These are phyloP conservation scores for Russula olivacea DNA, from an alignment of 768 basidiomycete genomes.

Conservation along the genomic window DNA sequence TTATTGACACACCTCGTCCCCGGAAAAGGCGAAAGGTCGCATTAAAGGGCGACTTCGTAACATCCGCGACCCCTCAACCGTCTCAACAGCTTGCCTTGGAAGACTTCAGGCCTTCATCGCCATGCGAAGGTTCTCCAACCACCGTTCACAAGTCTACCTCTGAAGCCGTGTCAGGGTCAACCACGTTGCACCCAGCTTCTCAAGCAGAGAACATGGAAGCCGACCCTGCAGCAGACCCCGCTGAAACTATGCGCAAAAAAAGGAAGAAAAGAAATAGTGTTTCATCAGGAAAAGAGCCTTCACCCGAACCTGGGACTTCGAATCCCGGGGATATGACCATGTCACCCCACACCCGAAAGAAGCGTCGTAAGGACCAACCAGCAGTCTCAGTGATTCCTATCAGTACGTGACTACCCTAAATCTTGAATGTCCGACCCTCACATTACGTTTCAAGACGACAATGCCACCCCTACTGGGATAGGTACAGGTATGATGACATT, in stretches of 20 bases:
- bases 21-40: slow-evolving; percentile 18
- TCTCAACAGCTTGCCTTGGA: not conserved
- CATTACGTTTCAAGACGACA: not conserved
- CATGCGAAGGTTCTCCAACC: not conserved
- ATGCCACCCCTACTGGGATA: not conserved
- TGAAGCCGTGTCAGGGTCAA: not conserved
- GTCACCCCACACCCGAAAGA: not conserved
- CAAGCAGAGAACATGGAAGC: not conserved
- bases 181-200: not conserved
- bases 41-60: not conserved
- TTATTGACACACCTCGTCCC: not conserved
- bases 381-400: not conserved
- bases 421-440: not conserved
- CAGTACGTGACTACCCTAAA: slow-evolving; percentile 3
- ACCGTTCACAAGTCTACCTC: not conserved
- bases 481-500: not conserved
- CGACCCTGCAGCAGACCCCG: not conserved
- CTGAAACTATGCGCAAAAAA: not conserved
- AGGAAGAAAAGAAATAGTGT: not conserved
- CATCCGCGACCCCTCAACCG: not conserved
- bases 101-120: not conserved
- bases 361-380: slow-evolving; percentile 2
- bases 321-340: not conserved
- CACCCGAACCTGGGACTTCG: not conserved
- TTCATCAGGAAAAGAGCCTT: not conserved